Evolutionary conservation across 2,329 filamentous ascomycete genomes (phyloP).

Genomic region (Elsinoe perseae): DNA sequence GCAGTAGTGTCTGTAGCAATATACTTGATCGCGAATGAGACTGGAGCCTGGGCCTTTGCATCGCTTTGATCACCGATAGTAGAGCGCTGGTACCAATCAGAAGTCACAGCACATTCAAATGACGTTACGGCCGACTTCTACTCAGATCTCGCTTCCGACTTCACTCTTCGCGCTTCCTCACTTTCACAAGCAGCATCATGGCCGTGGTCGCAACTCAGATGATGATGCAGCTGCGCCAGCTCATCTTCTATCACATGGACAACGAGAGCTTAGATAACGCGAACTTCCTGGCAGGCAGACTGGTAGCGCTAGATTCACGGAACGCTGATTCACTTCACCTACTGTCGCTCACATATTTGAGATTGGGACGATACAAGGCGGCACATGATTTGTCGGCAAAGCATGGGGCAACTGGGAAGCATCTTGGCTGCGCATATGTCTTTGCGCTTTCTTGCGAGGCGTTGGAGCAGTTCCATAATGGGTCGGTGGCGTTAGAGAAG

Average conservation of each 20-base stretch:
- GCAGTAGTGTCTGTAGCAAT: slow-evolving; percentile 2
- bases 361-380: slow-evolving; percentile 72
- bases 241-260: slow-evolving; percentile 72
- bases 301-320: slow-evolving; percentile 74
- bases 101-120: background rate
- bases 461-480: slow-evolving; percentile 71
- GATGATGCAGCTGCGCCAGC: slow-evolving; percentile 54
- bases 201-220: slow-evolving; percentile 48
- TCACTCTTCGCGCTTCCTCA: slow-evolving; percentile 7
- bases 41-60: background rate
- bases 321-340: slow-evolving; percentile 76
- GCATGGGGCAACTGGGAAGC: slow-evolving; percentile 60
- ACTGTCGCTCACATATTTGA: slow-evolving; percentile 74
- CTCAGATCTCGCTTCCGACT: background rate
- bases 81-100: no score
- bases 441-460: slow-evolving; percentile 83
- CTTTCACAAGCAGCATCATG: slow-evolving; percentile 36
- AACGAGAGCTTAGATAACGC: slow-evolving; percentile 84
- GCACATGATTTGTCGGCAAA: slow-evolving; percentile 76
- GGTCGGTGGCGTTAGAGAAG: slow-evolving; percentile 76
- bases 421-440: slow-evolving; percentile 82
- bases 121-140: background rate
- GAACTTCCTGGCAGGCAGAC: slow-evolving; percentile 83
- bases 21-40: background rate
- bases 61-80: no score